Conservation (phyloP, 139 green algal genomes). For the Chlamydomonas sp. region DNA sequence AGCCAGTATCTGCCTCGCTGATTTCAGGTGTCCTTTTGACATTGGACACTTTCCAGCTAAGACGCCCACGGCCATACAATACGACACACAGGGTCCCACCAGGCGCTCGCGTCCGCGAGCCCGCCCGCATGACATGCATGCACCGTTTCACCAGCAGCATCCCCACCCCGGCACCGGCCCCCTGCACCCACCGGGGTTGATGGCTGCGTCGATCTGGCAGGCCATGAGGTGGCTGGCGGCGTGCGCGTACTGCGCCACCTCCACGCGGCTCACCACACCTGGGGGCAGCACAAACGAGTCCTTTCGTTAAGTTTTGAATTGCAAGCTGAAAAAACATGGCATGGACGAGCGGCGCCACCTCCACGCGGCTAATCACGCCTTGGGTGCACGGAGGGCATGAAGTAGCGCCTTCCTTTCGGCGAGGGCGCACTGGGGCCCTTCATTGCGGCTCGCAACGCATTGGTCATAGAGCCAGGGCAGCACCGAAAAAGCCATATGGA, state of each 20-base stretch:
- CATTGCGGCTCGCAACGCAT: too few relatives aligned
- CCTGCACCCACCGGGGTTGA: conserved; percentile 58
- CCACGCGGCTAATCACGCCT: conserved; percentile 58
- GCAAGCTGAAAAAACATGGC: too few relatives aligned
- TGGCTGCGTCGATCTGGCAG: conserved; percentile 77
- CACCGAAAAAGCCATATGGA: too few relatives aligned
- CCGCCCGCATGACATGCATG: too few relatives aligned
- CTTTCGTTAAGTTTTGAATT: neutral
- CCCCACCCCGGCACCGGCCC: too few relatives aligned
- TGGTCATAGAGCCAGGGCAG: too few relatives aligned
- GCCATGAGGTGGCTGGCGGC: conserved; percentile 69
- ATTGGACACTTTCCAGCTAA: neutral
- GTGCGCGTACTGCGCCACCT: conserved; percentile 71
- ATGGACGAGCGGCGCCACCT: conserved; percentile 35
- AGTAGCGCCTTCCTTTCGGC: too few relatives aligned
- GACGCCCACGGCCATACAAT: neutral
- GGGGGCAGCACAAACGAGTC: neutral
- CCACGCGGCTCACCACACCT: conserved; percentile 33
- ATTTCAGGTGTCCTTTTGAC: too few relatives aligned
- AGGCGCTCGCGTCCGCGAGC: too few relatives aligned
- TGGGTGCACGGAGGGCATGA: neutral
- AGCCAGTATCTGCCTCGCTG: too few relatives aligned
- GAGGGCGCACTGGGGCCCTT: too few relatives aligned
- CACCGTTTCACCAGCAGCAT: neutral
- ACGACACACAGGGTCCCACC: too few relatives aligned